Evolutionary conservation across 495 filamentous ascomycete genomes (phyloP), one percentile per base, ranked within the genome.

Genomic region (Aspergillus funiculosus): DNA sequence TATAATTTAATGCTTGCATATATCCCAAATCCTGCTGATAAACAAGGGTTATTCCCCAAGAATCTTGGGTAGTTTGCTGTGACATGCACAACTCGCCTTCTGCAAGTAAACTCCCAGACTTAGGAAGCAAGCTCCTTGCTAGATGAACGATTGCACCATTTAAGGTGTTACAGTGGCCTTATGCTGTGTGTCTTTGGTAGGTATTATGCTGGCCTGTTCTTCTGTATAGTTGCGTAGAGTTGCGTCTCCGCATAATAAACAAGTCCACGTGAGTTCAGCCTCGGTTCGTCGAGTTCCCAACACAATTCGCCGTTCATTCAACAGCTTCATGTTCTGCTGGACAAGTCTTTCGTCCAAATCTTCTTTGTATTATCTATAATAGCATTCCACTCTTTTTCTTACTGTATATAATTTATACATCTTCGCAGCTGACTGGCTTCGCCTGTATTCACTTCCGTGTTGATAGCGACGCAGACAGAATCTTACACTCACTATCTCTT

Each of bases 281-380:
- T 48, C 45, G 51, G 51, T 29, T 38, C 28, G 13, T 24, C n/a
- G n/a, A 18, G 5, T 39, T 43, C 47, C 47, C 47, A 44, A 50
- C 47, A 42, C n/a, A n/a, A 34, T 43, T 31, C 27, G 32, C 21
- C 18, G 19, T 18, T 6, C 2, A 28, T 35, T 42, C 40, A 35
- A 49, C 29, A 29, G 27, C 27, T 37, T 41, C 27, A 48, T 13
- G 18, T 18, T 34, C 34, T 17, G 22, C 8, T 25, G 25, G 26
- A 39, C n/a, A n/a, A n/a, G n/a, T n/a, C n/a, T 39, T 24, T 22
- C 4, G 21, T 13, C 22, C 29, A 32, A 21, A 9, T 35, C 20
- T 15, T 20, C 21, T 19, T 28, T 18, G 22, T 25, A 4, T 5
- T n/a, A 22, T 5, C 14, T 13, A 31, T 32, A 7, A 46, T 11